phyloP scores from a whole-genome alignment of 257 asterid species.

The Solanum chilense region DNA sequence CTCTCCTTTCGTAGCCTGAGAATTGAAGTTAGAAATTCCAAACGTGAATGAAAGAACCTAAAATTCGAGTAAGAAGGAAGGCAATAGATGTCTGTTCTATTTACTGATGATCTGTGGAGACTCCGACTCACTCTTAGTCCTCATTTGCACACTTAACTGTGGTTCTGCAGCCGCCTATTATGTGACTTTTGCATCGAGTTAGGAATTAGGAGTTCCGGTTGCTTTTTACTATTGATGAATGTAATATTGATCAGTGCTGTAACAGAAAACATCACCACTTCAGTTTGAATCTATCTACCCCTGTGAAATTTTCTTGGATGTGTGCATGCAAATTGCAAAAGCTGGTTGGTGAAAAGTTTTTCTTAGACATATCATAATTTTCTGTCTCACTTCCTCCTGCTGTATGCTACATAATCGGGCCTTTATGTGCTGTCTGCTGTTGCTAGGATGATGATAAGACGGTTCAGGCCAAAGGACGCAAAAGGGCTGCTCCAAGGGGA shows the following conservation, averaged over 20 bases:
- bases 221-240: not conserved
- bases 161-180: not conserved
- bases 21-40: not conserved
- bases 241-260: not conserved
- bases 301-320: not conserved
- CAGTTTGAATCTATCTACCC: not conserved
- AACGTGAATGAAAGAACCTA: not conserved
- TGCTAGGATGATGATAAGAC: conserved; percentile 55
- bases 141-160: not conserved
- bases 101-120: not conserved
- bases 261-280: not conserved
- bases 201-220: not conserved
- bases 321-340: not conserved
- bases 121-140: not conserved
- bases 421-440: not conserved
- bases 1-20: not conserved
- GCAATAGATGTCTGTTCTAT: not conserved
- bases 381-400: not conserved
- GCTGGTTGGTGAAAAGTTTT: not conserved
- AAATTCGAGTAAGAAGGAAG: not conserved
- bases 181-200: not conserved
- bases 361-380: not conserved
- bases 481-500: conserved; percentile 89
- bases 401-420: not conserved
- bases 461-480: conserved; percentile 52